Evolutionary conservation across 257 asterid species (phyloP).

Genomic region (Misopates orontium): DNA sequence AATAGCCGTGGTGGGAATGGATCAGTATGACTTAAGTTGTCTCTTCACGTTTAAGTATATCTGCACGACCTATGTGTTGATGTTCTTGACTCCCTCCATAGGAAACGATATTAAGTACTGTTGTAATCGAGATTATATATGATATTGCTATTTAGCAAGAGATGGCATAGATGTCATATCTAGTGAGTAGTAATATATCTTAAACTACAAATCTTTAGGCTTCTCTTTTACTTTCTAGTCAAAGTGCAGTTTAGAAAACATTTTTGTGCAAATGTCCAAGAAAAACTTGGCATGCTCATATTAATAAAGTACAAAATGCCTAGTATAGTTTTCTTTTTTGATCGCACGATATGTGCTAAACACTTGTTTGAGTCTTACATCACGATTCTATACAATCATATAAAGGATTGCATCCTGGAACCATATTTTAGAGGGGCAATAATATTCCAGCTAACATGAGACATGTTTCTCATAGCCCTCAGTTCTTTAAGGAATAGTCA

Average conservation of each 20-base stretch:
- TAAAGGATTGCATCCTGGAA: neutral
- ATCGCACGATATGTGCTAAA: neutral
- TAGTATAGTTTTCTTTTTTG: neutral
- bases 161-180: neutral
- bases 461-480: neutral
- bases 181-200: slow-evolving; percentile 1
- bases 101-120: neutral
- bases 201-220: neutral
- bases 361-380: neutral
- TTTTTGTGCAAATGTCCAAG: neutral
- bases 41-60: too few relatives aligned
- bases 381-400: neutral
- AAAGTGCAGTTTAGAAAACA: too few relatives aligned
- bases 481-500: neutral
- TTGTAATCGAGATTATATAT: neutral
- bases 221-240: too few relatives aligned
- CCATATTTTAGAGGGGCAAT: neutral
- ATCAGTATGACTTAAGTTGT: neutral
- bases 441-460: neutral
- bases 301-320: neutral
- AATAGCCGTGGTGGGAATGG: neutral
- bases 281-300: neutral
- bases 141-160: neutral
- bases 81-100: neutral
- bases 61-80: too few relatives aligned